A percentile compares a stretch with the other conserved stretches of the same genome.
Conservation (phyloP, 306 rosid species). For the Arachis hypogaea region DNA sequence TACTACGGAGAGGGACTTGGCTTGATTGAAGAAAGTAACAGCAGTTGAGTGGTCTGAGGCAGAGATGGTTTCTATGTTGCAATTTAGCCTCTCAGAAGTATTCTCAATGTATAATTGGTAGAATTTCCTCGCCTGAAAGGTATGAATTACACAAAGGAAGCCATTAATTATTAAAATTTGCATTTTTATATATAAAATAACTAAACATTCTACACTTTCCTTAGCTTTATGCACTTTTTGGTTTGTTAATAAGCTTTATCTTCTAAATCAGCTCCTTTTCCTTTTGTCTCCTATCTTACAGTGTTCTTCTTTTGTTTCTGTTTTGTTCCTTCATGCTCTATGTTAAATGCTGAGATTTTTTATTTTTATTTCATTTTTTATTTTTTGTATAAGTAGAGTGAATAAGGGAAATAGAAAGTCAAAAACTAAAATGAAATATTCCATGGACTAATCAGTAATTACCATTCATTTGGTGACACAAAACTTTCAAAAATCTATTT, state of each 20-base stretch:
- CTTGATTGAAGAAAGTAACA: slow-evolving; percentile 43
- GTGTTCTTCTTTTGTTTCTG: neutral
- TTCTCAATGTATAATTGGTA: slow-evolving; percentile 51
- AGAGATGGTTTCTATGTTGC: slow-evolving; percentile 50
- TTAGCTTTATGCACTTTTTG: neutral
- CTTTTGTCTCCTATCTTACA: neutral
- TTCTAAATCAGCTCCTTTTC: neutral
- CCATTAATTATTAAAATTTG: slow-evolving; percentile 4
- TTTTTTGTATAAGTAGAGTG: too few relatives aligned
- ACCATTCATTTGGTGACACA: too few relatives aligned
- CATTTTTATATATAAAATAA: neutral
- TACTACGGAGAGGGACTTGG: slow-evolving; percentile 52
- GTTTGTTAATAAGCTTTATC: neutral
- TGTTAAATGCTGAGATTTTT: neutral
- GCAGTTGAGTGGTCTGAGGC: slow-evolving; percentile 48
- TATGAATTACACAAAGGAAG: neutral
- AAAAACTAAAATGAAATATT: too few relatives aligned
- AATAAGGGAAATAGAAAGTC: too few relatives aligned
- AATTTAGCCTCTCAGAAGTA: slow-evolving; percentile 55
- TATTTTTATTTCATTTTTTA: too few relatives aligned
- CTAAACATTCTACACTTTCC: neutral
- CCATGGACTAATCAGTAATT: too few relatives aligned
- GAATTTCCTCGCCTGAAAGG: slow-evolving; percentile 56
- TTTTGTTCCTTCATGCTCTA: neutral
- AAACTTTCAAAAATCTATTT: too few relatives aligned